Base-by-base conservation (phyloP, 768 basidiomycete genomes). In the Serendipita sp. region DNA sequence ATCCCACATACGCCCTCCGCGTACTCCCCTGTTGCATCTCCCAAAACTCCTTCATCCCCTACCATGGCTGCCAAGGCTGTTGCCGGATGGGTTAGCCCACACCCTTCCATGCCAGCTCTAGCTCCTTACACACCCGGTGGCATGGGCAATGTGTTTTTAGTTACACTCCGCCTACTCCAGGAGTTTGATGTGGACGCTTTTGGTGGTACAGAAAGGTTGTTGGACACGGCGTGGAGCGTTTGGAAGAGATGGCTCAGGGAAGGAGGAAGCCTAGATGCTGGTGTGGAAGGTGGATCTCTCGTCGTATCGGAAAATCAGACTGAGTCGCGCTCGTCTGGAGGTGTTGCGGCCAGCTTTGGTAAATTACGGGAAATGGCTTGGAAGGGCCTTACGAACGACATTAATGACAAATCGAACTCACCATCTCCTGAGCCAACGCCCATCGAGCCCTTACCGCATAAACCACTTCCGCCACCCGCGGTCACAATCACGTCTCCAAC, bases 141-240 rank as follows among this genome's bases (percentile, higher is more conserved):
- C 66, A 72, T 81, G 1, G 79, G 80, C 10, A 83, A 88, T 66
- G 82, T 80, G 0, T 88, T 89, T 69, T 72, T 81, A 62, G 82
- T 87, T 68, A 83, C 83, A 31, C 79, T 87, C 68, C 72, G 79
- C 1, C 76, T 88, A 33, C 78, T 91, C 23, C 83, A 83, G 67
- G 71, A 70, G 23, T 91, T 88, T 72, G 84, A 87, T 27, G 70
- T 87, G 44, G 76, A 81, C 45, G 75, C 79, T 2, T 80, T 82
- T 3, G 87, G 88, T 0, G 88, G 88, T 4, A 78, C 87, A 34
- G 88, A 87, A 46, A 76, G 79, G 45, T 75, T 91, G 10, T 73
- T 91, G 13, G 87, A 88, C 70, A 83, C 80, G 0, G 82, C 86
- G 16, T 33, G 27, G 55, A 60, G 55, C 34, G 8, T 60, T 23